phyloP scores from a whole-genome alignment of 345 rosid species.

The Euclidium syriacum region DNA sequence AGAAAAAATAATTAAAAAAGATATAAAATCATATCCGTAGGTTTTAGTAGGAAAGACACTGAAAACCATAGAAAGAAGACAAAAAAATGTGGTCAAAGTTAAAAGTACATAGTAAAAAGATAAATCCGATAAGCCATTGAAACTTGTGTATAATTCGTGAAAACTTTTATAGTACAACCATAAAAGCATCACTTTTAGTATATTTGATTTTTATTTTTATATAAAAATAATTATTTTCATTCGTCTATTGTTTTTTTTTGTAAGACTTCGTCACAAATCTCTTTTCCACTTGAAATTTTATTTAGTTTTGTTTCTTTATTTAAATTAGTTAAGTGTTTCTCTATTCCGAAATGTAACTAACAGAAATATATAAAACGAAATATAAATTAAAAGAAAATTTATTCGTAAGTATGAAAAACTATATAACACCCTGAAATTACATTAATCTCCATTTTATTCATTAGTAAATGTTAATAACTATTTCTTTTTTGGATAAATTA shows the following conservation, averaged over 20 bases:
- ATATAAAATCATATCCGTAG: constrained; percentile 14
- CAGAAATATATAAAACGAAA: neutral
- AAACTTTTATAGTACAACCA: constrained; percentile 5
- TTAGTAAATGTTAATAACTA: neutral
- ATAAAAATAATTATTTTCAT: too few species aligned
- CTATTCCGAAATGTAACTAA: neutral
- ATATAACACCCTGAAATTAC: neutral
- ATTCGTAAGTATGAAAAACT: neutral
- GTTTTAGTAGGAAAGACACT: constrained; percentile 22
- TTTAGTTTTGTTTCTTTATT: neutral
- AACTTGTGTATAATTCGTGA: constrained; percentile 25
- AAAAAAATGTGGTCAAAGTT: constrained; percentile 22
- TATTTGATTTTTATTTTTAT: neutral
- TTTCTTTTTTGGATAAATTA: too few species aligned
- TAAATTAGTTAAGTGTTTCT: neutral
- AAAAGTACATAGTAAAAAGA: constrained; percentile 27
- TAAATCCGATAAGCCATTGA: constrained; percentile 22
- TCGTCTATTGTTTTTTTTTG: neutral
- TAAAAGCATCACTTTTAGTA: neutral
- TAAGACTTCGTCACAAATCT: neutral
- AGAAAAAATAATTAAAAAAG: neutral
- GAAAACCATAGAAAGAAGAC: constrained; percentile 17
- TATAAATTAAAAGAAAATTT: neutral
- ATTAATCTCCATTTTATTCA: neutral
- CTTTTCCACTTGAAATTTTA: too few species aligned